phyloP scores from a whole-genome alignment of 768 basidiomycete genomes.

The Amanita pseudoporphyria region DNA sequence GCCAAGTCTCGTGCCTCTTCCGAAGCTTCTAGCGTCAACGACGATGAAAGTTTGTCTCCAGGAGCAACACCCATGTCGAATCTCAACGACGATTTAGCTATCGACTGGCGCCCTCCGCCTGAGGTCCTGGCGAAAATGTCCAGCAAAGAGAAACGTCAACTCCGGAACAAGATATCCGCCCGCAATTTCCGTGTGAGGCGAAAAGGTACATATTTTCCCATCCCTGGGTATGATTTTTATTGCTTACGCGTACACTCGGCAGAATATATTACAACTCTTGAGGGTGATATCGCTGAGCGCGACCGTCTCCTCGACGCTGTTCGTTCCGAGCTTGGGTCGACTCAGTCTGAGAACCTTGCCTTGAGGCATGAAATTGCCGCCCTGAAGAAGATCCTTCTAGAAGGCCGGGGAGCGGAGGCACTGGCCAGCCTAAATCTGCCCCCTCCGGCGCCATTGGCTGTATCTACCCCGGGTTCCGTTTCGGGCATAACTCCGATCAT shows the following conservation, averaged over 20 bases:
- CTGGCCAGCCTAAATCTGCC: constrained; percentile 32
- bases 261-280: constrained; percentile 95
- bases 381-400: constrained; percentile 67
- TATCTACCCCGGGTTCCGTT: neutral
- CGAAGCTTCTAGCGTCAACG: constrained; percentile 9
- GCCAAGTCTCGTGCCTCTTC: constrained; percentile 5
- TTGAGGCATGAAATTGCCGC: constrained; percentile 68
- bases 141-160: constrained; percentile 91
- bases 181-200: constrained; percentile 90
- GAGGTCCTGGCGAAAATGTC: constrained; percentile 95
- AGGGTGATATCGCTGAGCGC: constrained; percentile 87
- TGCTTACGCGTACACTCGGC: constrained; percentile 11
- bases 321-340: constrained; percentile 71
- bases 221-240: too few species aligned
- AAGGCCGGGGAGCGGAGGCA: constrained; percentile 44
- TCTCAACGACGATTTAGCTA: constrained; percentile 47
- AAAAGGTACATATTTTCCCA: constrained; percentile 50
- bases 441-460: constrained; percentile 32
- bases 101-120: constrained; percentile 79
- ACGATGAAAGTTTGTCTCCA: constrained; percentile 18
- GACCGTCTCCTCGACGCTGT: constrained; percentile 87
- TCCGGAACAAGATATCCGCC: constrained; percentile 95
- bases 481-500: neutral
- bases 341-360: constrained; percentile 74
- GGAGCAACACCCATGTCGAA: constrained; percentile 15